Evolutionary conservation across 2,329 filamentous ascomycete genomes (phyloP).

Genomic region (Fusarium pininemorale): DNA sequence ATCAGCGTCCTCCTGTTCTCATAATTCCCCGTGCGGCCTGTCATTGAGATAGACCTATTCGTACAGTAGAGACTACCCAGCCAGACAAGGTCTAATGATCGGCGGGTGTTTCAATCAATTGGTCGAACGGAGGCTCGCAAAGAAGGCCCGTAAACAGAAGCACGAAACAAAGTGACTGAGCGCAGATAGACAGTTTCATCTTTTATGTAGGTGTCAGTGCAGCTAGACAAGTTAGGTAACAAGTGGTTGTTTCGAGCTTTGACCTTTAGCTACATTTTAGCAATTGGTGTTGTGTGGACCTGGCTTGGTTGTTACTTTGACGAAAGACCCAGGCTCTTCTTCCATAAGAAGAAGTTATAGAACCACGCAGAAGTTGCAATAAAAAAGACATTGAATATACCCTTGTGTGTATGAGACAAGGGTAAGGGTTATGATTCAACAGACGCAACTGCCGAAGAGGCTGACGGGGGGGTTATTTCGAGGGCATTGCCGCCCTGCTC

Average conservation of each 20-base stretch:
- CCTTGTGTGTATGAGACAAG: neutral
- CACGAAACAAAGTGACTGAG: constrained; percentile 1
- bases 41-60: neutral
- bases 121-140: neutral
- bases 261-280: neutral
- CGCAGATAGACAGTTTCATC: constrained; percentile 6
- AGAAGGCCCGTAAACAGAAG: neutral
- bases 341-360: neutral
- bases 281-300: neutral
- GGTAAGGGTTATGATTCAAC: constrained; percentile 1
- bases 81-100: neutral
- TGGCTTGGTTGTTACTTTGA: neutral
- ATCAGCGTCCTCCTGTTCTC: neutral
- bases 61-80: neutral
- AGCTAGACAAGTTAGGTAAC: neutral
- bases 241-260: constrained; percentile 21
- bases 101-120: neutral
- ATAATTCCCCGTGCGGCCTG: neutral
- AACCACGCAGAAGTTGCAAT: neutral
- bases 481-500: neutral
- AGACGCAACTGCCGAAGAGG: constrained; percentile 12
- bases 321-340: neutral
- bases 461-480: neutral
- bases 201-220: neutral
- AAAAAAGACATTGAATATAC: neutral